phyloP scores from a whole-genome alignment of 352 stramenopile genomes.

The Hyaloperonospora arabidopsidis region DNA sequence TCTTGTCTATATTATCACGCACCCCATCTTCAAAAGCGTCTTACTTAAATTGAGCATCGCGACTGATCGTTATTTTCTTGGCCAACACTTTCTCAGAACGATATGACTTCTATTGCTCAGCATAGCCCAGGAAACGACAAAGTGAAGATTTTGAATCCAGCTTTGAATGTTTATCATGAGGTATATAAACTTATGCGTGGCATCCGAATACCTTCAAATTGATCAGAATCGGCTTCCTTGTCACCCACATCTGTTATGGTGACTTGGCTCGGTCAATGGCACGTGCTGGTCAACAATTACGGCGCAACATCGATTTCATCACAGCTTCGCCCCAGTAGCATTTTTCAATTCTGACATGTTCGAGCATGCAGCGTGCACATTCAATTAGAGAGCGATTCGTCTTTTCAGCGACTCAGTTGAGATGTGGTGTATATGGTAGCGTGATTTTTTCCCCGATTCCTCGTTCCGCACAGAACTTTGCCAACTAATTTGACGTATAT shows the following conservation, averaged over 20 bases:
- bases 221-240: too few species aligned
- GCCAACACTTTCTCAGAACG: background rate
- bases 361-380: too few species aligned
- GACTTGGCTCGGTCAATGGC: too few species aligned
- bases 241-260: too few species aligned
- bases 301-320: too few species aligned
- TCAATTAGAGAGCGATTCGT: slow-evolving; percentile 1
- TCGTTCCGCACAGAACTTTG: slow-evolving; percentile 5
- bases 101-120: background rate
- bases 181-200: background rate
- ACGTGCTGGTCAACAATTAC: too few species aligned
- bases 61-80: background rate
- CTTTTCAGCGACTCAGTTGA: slow-evolving; percentile 11
- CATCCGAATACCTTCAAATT: too few species aligned
- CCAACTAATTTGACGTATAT: slow-evolving; percentile 6
- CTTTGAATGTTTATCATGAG: too few species aligned
- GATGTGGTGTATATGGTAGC: slow-evolving; percentile 11
- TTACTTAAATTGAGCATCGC: background rate
- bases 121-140: background rate
- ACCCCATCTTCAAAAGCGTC: background rate
- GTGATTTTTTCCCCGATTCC: slow-evolving; percentile 20
- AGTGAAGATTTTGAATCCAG: background rate
- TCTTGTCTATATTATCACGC: background rate
- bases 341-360: too few species aligned
- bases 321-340: too few species aligned